Conservation (phyloP, 2,329 filamentous ascomycete genomes). For the Kalmusia sp. region DNA sequence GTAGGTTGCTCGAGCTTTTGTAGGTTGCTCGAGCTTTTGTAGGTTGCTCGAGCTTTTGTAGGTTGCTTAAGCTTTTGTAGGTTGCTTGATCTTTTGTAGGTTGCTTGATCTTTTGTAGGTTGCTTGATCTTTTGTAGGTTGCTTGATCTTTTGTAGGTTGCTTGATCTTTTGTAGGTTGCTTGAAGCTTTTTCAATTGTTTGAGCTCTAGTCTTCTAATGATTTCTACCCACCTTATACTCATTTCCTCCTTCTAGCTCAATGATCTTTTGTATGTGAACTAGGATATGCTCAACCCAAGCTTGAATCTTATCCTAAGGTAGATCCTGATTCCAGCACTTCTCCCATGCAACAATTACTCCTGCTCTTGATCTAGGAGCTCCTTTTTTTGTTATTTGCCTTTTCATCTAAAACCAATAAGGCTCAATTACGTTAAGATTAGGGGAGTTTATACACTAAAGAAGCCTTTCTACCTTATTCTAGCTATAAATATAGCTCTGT, state of each 20-base stretch:
- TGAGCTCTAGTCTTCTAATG: conserved; percentile 7
- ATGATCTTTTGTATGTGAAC: conserved; percentile 21
- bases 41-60: too few species aligned
- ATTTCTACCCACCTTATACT: conserved; percentile 20
- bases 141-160: too few species aligned
- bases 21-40: too few species aligned
- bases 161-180: too few species aligned
- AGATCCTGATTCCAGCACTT: conserved; percentile 13
- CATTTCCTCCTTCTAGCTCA: conserved; percentile 14
- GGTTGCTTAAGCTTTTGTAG: too few species aligned
- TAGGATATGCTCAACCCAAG: conserved; percentile 20
- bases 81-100: too few species aligned
- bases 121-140: too few species aligned
- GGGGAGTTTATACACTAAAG: conserved; percentile 17
- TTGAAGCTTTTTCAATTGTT: too few species aligned
- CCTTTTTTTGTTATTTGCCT: conserved; percentile 15
- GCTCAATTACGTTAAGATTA: conserved; percentile 18
- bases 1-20: too few species aligned
- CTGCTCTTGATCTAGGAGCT: conserved; percentile 7
- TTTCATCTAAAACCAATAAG: conserved; percentile 14
- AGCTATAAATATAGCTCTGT: neutral
- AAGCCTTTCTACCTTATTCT: too few species aligned
- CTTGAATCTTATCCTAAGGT: conserved; percentile 16
- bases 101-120: too few species aligned
- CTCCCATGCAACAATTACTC: conserved; percentile 3